A percentile compares a stretch with the other conserved stretches of the same genome.
These are phyloP conservation scores for Fusarium cyanostomum DNA, from an alignment of 2,329 filamentous ascomycete species.

Conservation along the genomic window DNA sequence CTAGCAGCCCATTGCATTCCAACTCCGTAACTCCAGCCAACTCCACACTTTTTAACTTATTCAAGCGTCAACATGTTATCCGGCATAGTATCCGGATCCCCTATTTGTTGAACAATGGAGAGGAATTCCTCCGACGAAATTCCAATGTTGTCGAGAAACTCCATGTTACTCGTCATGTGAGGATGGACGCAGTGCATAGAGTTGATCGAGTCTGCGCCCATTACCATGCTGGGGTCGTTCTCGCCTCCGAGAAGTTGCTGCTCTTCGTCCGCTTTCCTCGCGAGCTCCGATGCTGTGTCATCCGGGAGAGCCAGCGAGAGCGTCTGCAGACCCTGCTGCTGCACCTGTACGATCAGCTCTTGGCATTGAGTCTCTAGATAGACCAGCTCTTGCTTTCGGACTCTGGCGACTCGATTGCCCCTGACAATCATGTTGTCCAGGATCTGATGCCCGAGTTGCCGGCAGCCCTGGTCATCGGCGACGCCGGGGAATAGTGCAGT, in stretches of 20 bases:
- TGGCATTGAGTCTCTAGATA: conserved; percentile 44
- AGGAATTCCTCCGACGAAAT: conserved; percentile 53
- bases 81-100: conserved; percentile 33
- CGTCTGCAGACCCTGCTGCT: conserved; percentile 42
- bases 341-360: conserved; percentile 39
- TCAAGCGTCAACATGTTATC: conserved; percentile 36
- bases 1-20: background rate
- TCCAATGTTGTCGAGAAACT: conserved; percentile 50
- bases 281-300: conserved; percentile 5
- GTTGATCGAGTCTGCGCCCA: conserved; percentile 8
- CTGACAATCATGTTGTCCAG: conserved; percentile 48
- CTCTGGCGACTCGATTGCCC: conserved; percentile 47
- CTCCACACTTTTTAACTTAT: conserved; percentile 2
- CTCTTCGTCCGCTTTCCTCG: conserved; percentile 7
- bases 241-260: background rate
- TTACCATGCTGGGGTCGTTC: background rate
- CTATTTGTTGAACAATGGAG: conserved; percentile 50
- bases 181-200: conserved; percentile 9
- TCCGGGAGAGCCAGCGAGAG: conserved; percentile 32
- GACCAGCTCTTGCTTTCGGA: conserved; percentile 47
- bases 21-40: background rate
- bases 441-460: conserved; percentile 40
- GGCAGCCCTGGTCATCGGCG: conserved; percentile 38
- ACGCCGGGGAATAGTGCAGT: conserved; percentile 48
- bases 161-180: conserved; percentile 37